These are phyloP conservation scores for Ophiognomonia clavigignenti-juglandacearum DNA, from an alignment of 2,329 filamentous ascomycete genomes.

Conservation along the genomic window DNA sequence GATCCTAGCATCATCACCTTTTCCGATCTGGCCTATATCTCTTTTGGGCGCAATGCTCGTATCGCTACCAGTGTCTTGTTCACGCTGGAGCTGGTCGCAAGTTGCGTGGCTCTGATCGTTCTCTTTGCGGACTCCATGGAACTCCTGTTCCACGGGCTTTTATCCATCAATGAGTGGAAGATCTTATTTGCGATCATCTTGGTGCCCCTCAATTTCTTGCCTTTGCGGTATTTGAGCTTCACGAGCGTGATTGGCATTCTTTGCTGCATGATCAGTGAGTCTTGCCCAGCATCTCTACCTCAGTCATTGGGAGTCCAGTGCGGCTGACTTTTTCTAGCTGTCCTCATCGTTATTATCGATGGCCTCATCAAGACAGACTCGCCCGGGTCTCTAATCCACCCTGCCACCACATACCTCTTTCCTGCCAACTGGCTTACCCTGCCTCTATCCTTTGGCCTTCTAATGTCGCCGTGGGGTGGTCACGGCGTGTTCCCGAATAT, in stretches of 20 bases:
- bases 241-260: constrained; percentile 92
- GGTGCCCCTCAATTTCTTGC: constrained; percentile 78
- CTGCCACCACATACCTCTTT: constrained; percentile 74
- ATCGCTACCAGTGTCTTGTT: constrained; percentile 82
- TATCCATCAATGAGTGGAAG: constrained; percentile 73
- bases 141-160: constrained; percentile 66
- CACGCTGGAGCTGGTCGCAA: constrained; percentile 78
- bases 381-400: constrained; percentile 79
- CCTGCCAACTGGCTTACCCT: constrained; percentile 83
- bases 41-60: constrained; percentile 78
- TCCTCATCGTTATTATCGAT: constrained; percentile 77
- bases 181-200: constrained; percentile 73
- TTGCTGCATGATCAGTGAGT: constrained; percentile 80
- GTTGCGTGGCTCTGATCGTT: constrained; percentile 83
- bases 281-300: not conserved
- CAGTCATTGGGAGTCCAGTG: not conserved
- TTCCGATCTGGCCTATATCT: constrained; percentile 86
- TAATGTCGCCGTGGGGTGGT: constrained; percentile 71
- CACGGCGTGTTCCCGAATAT: constrained; percentile 76
- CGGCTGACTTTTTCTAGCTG: constrained; percentile 50
- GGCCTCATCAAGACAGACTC: constrained; percentile 75
- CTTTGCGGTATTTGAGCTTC: constrained; percentile 78
- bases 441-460: constrained; percentile 80
- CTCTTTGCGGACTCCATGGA: constrained; percentile 90
- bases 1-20: constrained; percentile 87